Base-by-base conservation (phyloP, 1,284 basidiomycete genomes). In the Leccinum solheimii region DNA sequence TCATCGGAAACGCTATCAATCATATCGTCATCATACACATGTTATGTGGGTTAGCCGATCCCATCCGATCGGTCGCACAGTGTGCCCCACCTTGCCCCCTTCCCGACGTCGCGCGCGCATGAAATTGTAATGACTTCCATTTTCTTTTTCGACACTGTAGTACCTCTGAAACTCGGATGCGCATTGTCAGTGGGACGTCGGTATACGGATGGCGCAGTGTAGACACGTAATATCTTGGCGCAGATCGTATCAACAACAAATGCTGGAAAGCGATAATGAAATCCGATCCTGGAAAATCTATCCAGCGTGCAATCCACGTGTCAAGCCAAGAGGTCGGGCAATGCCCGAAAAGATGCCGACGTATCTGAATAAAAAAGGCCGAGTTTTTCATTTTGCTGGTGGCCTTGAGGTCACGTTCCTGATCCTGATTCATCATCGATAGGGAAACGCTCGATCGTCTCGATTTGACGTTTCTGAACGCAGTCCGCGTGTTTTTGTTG, bases 381-480 rank as follows among this genome's bases (percentile, higher is more conserved):
- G 43, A 45, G 19, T 45, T 34, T 34, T 34, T 45, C 19, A 45
- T 45, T 45, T 19, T 45, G 43, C n/a, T 19, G 43, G 43, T 14
- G 10, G 43, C 19, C 43, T 45, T 45, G n/a, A 45, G 43, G 43
- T 21, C n/a, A 43, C 11, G 19, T 45, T 45, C 43, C 43, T 45
- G 43, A 45, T 45, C 27, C 27, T 27, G 27, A 27, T 30, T 6
- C 43, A 45, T 45, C 43, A 45, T 21, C 19, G 43, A 45, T 45
- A 45, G 43, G 92, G 57, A 98, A 98, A 78, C 93, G 97, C 69
- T 86, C 98, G 61, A 95, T 98, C 64, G 92, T 94, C 27, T 88
- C 91, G 1, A 97, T 98, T 69, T 97, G 51, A 95, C 95, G 0
- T 77, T 98, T 32, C 92, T 95, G 0, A 97, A 94, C 94, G 0